Base-by-base conservation (phyloP, 768 basidiomycete genomes). In the Tremella fuciformis region DNA sequence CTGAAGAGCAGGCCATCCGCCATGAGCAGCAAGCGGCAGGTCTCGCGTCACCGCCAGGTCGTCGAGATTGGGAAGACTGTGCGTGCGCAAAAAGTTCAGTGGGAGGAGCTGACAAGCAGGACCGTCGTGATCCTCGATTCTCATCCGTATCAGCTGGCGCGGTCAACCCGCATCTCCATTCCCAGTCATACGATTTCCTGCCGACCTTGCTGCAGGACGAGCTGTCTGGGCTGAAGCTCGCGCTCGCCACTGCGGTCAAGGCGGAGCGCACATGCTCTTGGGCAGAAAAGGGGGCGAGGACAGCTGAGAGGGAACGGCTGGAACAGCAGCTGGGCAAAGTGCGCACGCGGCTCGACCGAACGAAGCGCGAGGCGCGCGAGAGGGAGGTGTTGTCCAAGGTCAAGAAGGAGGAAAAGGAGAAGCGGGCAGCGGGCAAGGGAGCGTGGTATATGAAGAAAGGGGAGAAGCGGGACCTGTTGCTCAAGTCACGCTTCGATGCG, bases 391-490 rank as follows among this genome's bases (percentile, higher is more conserved):
- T 94, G 55, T 65, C 69, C 11, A 74, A 81, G 62, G 76, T 80
- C 38, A 81, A 80, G 69, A 81, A 80, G 65, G 83, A 82, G 50
- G 86, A 91, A 78, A 79, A 77, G 60, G 82, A 83, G 62, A 91
- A 87, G 78, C 80, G 84, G 58, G 81, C 82, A 55, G 78, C 83
- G 52, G 92, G 92, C 2, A 97, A 97, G 78, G 82, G 83, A 3
- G 82, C 80, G 42, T 97, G 89, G 89, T 88, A 82, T 78, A 80
- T 94, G 83, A 96, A 94, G 79, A 80, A 84, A 63, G 79, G 92
- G 50, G 89, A 89, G 66, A 85, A 89, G 80, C 88, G 85, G 67
- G 82, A 86, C 55, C 64, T 91, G 24, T 67, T 94, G 0, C 77
- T 84, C 56, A 84, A 85, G 54, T 88, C 91, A 15, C 83, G 86